Percentiles rank a stretch among this genome's conserved stretches.
These are phyloP conservation scores for Cystofilobasidium bisporidii DNA, from an alignment of 768 basidiomycete species.

Conservation along the genomic window DNA sequence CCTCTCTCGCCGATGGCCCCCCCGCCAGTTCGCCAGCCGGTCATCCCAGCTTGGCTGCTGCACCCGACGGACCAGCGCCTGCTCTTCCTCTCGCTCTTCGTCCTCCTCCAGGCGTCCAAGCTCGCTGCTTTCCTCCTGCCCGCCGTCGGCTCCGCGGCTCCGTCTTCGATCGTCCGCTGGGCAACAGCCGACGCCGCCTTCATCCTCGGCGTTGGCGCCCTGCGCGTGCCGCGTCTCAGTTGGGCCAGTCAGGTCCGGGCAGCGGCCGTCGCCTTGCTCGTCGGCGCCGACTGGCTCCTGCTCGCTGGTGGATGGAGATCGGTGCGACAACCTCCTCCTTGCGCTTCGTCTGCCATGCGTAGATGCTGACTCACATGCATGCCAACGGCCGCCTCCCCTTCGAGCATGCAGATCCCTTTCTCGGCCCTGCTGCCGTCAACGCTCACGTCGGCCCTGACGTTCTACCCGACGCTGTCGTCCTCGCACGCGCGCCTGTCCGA, in stretches of 20 bases:
- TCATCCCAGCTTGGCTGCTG: conserved; percentile 1
- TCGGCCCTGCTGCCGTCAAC: conserved; percentile 13
- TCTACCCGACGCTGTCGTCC: conserved; percentile 32
- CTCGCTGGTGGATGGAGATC: conserved; percentile 31
- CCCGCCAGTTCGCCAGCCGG: too few relatives aligned
- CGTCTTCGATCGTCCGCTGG: conserved; percentile 38
- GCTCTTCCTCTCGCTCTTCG: conserved; percentile 64
- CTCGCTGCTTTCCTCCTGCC: conserved; percentile 29
- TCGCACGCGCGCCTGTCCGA: conserved; percentile 37
- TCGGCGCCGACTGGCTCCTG: conserved; percentile 36
- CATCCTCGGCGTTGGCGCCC: conserved; percentile 35
- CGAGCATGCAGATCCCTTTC: conserved; percentile 18
- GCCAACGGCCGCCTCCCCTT: neutral
- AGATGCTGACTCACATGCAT: conserved; percentile 27
- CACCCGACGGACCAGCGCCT: conserved; percentile 54
- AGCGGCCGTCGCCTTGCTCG: conserved; percentile 30
- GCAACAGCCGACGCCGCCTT: conserved; percentile 43
- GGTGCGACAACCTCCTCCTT: conserved; percentile 27
- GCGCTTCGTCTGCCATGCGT: conserved; percentile 25
- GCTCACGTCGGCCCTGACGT: conserved; percentile 28
- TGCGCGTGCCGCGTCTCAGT: conserved; percentile 42
- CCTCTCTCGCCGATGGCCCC: too few relatives aligned
- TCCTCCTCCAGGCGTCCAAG: conserved; percentile 58
- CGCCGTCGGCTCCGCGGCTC: conserved; percentile 23
- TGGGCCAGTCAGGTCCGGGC: conserved; percentile 1